These are phyloP conservation scores for Candida chilensis DNA, from an alignment of 805 yeast species.

Conservation along the genomic window DNA sequence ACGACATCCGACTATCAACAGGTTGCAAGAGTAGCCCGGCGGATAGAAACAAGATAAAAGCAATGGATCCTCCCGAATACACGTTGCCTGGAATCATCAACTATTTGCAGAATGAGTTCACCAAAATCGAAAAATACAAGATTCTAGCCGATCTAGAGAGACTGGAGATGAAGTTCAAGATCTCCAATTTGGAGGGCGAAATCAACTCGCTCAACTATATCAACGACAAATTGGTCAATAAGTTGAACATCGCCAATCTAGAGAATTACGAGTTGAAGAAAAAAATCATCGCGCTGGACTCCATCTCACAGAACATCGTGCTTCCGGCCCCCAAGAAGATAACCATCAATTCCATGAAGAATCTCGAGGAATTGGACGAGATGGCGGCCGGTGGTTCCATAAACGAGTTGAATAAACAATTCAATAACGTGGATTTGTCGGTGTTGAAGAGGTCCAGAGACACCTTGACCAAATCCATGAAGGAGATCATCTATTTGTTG, in stretches of 20 bases:
- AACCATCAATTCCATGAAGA: too few relatives aligned
- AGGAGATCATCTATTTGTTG: conserved; percentile 20
- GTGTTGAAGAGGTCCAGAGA: conserved; percentile 19
- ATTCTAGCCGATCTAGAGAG: conserved; percentile 33
- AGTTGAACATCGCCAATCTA: too few relatives aligned
- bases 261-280: too few relatives aligned
- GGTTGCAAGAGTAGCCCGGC: too few relatives aligned
- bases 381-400: too few relatives aligned
- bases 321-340: too few relatives aligned
- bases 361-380: too few relatives aligned
- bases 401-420: too few relatives aligned
- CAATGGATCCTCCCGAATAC: conserved; percentile 14
- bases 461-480: conserved; percentile 23
- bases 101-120: conserved; percentile 33
- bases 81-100: conserved; percentile 37
- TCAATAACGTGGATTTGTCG: conserved; percentile 17
- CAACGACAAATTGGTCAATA: conserved; percentile 22
- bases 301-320: too few relatives aligned
- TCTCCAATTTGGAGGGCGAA: conserved; percentile 29
- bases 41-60: too few relatives aligned
- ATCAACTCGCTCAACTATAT: conserved; percentile 21
- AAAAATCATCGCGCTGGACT: too few relatives aligned
- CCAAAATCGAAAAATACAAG: conserved; percentile 17
- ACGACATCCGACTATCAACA: too few relatives aligned
- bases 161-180: conserved; percentile 31